A percentile compares a stretch with the other conserved stretches of the same genome.
phyloP scores from a whole-genome alignment of 148 eudicot species.

The Rhododendron ovatum region DNA sequence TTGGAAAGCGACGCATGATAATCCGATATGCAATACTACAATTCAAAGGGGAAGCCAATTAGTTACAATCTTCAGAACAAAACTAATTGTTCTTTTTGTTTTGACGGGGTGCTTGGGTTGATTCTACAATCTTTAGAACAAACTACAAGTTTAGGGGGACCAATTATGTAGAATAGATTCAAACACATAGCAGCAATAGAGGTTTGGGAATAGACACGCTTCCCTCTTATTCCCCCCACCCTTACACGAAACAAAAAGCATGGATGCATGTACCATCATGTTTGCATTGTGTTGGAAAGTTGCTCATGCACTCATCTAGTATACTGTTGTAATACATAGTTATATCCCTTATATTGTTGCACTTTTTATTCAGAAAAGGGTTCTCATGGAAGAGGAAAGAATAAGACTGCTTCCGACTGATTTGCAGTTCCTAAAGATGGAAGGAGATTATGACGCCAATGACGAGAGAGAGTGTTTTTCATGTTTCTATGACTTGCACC shows the following conservation, averaged over 20 bases:
- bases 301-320: not conserved
- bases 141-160: not conserved
- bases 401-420: constrained; percentile 23
- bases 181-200: not conserved
- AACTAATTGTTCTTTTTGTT: not conserved
- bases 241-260: not conserved
- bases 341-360: not conserved
- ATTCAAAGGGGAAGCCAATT: not conserved
- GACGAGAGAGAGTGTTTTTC: constrained; percentile 54
- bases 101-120: not conserved
- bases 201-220: not conserved
- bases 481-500: constrained; percentile 57
- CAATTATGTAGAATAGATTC: not conserved
- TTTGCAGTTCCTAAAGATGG: constrained; percentile 31
- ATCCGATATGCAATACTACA: not conserved
- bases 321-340: not conserved
- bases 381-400: constrained; percentile 38
- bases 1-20: not conserved
- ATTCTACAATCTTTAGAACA: not conserved
- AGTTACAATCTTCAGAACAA: not conserved
- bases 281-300: not conserved
- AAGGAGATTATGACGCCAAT: constrained; percentile 36
- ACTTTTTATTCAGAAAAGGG: constrained; percentile 36
- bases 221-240: not conserved
- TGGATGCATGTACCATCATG: not conserved